Evolutionary conservation across 805 yeast genomes (phyloP).

Genomic region (Yarrowia alimentaria): DNA sequence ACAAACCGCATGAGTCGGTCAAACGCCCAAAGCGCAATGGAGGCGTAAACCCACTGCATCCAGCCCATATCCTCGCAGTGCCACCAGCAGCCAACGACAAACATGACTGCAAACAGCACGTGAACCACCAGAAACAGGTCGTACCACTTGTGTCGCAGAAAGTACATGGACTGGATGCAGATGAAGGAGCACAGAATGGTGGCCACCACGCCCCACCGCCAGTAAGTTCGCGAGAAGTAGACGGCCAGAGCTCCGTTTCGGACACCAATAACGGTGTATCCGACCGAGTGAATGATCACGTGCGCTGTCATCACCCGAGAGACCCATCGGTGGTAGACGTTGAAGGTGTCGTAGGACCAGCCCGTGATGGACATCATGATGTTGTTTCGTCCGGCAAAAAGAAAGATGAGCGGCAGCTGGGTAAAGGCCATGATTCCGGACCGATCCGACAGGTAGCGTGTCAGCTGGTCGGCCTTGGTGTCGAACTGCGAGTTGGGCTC

Average conservation of each 20-base stretch:
- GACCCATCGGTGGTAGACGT: constrained; percentile 52
- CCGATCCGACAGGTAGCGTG: constrained; percentile 33
- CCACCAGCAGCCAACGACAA: constrained; percentile 55
- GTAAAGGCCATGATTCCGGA: constrained; percentile 35
- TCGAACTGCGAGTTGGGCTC: constrained; percentile 32
- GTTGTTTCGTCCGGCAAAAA: constrained; percentile 69
- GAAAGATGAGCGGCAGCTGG: constrained; percentile 35
- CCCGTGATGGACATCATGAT: constrained; percentile 62
- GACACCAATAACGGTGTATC: constrained; percentile 29
- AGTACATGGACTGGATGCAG: constrained; percentile 50
- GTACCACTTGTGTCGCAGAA: constrained; percentile 54
- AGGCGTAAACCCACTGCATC: constrained; percentile 51
- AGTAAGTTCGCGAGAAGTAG: constrained; percentile 16
- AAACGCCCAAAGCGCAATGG: constrained; percentile 66
- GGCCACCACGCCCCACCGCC: constrained; percentile 43
- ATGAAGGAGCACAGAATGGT: constrained; percentile 47
- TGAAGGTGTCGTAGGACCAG: constrained; percentile 58
- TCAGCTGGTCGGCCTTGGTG: constrained; percentile 31
- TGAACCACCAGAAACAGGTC: constrained; percentile 63
- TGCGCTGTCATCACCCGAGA: constrained; percentile 34
- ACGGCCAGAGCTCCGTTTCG: constrained; percentile 4
- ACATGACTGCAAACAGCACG: constrained; percentile 52
- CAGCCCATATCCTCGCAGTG: constrained; percentile 51
- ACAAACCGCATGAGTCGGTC: constrained; percentile 60
- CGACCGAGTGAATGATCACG: constrained; percentile 34